Conservation (phyloP, 192 early-diverging fungal genomes). For the Coemansia sp. region DNA sequence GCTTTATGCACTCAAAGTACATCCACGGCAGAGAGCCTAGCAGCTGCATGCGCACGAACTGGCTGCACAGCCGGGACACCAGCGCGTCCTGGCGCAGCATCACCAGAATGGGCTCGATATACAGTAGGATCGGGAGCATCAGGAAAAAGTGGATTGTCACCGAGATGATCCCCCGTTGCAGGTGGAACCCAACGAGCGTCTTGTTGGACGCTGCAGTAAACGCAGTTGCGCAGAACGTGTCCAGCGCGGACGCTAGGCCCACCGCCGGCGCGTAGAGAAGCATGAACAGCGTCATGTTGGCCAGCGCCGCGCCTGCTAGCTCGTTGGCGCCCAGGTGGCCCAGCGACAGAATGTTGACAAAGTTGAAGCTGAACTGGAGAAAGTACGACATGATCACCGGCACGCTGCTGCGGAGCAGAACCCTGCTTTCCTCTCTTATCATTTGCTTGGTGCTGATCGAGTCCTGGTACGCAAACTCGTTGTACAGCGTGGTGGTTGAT, state of each 20-base stretch:
- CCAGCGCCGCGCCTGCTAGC: constrained; percentile 60
- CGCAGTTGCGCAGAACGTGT: constrained; percentile 64
- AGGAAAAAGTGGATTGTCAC: constrained; percentile 65
- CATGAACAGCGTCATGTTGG: constrained; percentile 64
- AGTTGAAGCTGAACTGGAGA: constrained; percentile 58
- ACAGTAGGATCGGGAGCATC: constrained; percentile 64
- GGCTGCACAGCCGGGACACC: constrained; percentile 60
- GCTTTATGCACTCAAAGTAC: constrained; percentile 73
- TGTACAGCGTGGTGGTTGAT: constrained; percentile 23
- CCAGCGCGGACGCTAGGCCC: constrained; percentile 63
- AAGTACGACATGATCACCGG: constrained; percentile 56
- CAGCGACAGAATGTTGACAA: constrained; percentile 57
- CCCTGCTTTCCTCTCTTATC: constrained; percentile 10
- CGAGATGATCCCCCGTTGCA: constrained; percentile 73
- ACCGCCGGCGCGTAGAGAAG: constrained; percentile 61
- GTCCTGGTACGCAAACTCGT: constrained; percentile 24
- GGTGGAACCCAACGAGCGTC: constrained; percentile 58
- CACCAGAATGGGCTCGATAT: constrained; percentile 64
- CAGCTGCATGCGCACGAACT: constrained; percentile 63
- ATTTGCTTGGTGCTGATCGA: constrained; percentile 9
- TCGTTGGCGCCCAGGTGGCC: constrained; percentile 59
- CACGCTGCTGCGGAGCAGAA: constrained; percentile 4
- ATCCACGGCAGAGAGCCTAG: constrained; percentile 70
- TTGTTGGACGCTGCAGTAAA: constrained; percentile 60
- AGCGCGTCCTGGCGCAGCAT: constrained; percentile 66